These are phyloP conservation scores for Cyberlindnera veronae DNA, from an alignment of 805 yeast species.

Conservation along the genomic window DNA sequence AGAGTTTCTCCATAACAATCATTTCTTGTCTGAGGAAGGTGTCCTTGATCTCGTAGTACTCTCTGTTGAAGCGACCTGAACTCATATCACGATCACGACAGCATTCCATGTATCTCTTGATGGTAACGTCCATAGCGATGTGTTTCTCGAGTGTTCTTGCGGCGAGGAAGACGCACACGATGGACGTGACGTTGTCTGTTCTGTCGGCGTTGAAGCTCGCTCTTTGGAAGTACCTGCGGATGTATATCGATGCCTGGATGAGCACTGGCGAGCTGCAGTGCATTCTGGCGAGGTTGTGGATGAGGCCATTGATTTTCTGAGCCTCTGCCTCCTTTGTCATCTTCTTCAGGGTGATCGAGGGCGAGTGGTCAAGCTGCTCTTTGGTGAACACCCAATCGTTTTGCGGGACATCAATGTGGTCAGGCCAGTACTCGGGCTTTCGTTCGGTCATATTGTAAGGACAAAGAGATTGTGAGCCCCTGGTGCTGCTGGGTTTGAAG, in stretches of 20 bases:
- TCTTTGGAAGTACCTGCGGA: constrained; percentile 22
- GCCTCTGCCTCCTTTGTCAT: neutral
- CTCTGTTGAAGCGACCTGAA: constrained; percentile 2
- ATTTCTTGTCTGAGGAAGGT: constrained; percentile 15
- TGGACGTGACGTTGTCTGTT: constrained; percentile 3
- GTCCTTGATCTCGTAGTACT: constrained; percentile 19
- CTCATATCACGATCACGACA: neutral
- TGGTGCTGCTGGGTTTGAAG: too few species aligned
- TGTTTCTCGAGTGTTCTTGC: constrained; percentile 21
- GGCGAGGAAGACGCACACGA: constrained; percentile 18
- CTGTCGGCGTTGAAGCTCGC: neutral
- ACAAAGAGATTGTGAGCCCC: too few species aligned
- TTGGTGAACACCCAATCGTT: constrained; percentile 23
- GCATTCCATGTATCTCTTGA: neutral
- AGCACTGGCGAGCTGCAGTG: neutral
- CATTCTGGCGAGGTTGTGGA: constrained; percentile 1
- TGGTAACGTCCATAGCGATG: constrained; percentile 5
- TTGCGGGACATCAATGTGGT: constrained; percentile 13
- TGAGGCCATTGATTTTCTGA: constrained; percentile 1
- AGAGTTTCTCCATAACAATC: constrained; percentile 22
- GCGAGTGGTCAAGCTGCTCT: constrained; percentile 11
- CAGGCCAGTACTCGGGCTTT: too few species aligned
- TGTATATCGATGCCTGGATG: constrained; percentile 14
- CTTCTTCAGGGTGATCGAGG: constrained; percentile 2
- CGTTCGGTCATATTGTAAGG: too few species aligned